Conservation (phyloP, 495 filamentous ascomycete species). For the Aspergillus taichungensis region DNA sequence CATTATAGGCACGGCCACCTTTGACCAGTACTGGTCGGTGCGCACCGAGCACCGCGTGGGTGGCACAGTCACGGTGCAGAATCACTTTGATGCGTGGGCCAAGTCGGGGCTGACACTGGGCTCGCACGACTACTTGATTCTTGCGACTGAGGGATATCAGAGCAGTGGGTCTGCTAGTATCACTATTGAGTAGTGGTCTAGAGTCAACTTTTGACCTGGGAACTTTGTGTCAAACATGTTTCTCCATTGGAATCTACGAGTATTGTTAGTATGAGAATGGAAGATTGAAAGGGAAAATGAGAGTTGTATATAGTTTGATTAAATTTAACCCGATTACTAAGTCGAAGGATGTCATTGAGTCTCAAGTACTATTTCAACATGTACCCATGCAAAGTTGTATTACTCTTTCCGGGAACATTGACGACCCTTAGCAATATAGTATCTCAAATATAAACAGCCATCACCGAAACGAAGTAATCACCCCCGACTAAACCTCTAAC, state of each 20-base stretch:
- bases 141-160: constrained; percentile 49
- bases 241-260: no score
- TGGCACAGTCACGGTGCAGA: constrained; percentile 43
- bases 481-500: no score
- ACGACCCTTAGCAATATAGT: no score
- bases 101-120: constrained; percentile 38
- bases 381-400: no score
- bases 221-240: no score
- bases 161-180: constrained; percentile 43
- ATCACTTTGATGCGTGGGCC: constrained; percentile 58
- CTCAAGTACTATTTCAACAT: no score
- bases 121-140: constrained; percentile 49
- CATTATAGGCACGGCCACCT: constrained; percentile 50
- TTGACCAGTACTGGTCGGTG: constrained; percentile 56
- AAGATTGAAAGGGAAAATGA: no score
- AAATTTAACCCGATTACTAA: background rate
- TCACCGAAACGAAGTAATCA: no score
- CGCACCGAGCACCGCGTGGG: constrained; percentile 42
- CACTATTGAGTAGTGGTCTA: constrained; percentile 22
- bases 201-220: background rate
- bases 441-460: no score
- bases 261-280: no score
- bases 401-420: no score
- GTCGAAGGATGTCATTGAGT: background rate
- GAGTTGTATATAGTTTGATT: background rate